phyloP scores from a whole-genome alignment of 2,329 filamentous ascomycete species.

The Cercospora sp. region DNA sequence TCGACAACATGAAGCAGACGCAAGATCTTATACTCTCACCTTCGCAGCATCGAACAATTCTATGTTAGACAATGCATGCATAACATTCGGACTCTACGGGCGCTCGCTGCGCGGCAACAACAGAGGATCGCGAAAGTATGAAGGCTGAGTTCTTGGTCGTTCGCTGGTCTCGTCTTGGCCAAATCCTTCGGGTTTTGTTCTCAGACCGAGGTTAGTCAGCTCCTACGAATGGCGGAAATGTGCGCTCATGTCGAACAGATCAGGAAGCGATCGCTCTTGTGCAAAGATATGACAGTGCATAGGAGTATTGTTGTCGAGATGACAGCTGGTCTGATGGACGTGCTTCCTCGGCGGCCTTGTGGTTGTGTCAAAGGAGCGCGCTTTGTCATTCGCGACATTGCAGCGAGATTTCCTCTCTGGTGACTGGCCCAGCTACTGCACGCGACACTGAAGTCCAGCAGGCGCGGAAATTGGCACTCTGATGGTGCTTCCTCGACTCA shows the following conservation, averaged over 20 bases:
- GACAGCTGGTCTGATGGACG: not conserved
- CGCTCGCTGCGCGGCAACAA: not conserved
- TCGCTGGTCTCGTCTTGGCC: not conserved
- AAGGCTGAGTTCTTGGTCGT: not conserved
- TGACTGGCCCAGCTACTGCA: not conserved
- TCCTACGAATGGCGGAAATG: not conserved
- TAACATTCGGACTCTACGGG: not conserved
- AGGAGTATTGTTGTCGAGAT: not conserved
- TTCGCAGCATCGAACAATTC: not conserved
- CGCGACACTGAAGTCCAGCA: not conserved
- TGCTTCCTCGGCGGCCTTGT: not conserved
- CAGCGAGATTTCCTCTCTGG: not conserved
- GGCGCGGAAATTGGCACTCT: not conserved
- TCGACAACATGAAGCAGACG: not conserved
- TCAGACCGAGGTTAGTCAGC: not conserved
- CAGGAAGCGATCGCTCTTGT: not conserved
- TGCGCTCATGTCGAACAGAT: not conserved
- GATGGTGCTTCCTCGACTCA: not conserved
- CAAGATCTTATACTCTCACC: not conserved
- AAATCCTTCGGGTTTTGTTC: constrained; percentile 3
- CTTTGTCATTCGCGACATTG: not conserved
- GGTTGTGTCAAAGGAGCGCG: not conserved
- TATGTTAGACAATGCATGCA: not conserved
- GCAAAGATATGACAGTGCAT: not conserved
- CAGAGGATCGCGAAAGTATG: not conserved